A percentile compares a stretch with the other conserved stretches of the same genome.
Conservation (phyloP, 768 basidiomycete genomes). For the Xerocomus spinulosus region DNA sequence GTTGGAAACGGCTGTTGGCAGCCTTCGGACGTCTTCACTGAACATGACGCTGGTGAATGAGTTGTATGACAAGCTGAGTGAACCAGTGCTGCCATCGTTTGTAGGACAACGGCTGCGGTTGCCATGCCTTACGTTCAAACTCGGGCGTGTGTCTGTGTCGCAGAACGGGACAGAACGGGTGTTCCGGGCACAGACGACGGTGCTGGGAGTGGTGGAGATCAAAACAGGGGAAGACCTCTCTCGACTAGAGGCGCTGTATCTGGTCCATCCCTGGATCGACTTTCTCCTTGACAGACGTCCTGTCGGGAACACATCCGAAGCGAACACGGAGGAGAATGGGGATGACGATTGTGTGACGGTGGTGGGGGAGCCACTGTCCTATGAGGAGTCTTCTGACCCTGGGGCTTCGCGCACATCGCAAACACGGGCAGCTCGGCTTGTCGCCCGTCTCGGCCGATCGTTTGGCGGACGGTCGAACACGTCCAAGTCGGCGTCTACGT, state of each 20-base stretch:
- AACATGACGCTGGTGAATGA: neutral
- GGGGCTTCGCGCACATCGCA: neutral
- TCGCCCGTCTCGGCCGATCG: neutral
- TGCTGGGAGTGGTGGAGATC: slow-evolving; percentile 9
- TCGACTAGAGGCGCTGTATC: neutral
- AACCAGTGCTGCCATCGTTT: slow-evolving; percentile 2
- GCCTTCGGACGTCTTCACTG: neutral
- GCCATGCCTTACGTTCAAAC: slow-evolving; percentile 8
- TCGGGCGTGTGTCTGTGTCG: neutral
- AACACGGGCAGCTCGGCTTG: neutral
- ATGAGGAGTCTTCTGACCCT: neutral
- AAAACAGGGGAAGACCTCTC: slow-evolving; percentile 6
- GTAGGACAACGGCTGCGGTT: slow-evolving; percentile 2
- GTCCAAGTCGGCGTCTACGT: neutral
- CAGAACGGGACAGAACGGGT: neutral
- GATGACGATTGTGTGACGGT: neutral
- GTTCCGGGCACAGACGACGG: neutral
- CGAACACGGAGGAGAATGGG: neutral
- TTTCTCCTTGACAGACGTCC: slow-evolving; percentile 5
- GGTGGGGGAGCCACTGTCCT: neutral
- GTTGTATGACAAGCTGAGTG: slow-evolving; percentile 1
- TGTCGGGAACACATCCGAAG: neutral
- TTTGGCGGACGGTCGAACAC: neutral
- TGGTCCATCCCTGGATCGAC: slow-evolving; percentile 17
- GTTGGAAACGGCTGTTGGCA: neutral